Evolutionary conservation across 805 yeast species (phyloP), one percentile per base, ranked within the genome.

Genomic region (Wickerhamiella lipophila): DNA sequence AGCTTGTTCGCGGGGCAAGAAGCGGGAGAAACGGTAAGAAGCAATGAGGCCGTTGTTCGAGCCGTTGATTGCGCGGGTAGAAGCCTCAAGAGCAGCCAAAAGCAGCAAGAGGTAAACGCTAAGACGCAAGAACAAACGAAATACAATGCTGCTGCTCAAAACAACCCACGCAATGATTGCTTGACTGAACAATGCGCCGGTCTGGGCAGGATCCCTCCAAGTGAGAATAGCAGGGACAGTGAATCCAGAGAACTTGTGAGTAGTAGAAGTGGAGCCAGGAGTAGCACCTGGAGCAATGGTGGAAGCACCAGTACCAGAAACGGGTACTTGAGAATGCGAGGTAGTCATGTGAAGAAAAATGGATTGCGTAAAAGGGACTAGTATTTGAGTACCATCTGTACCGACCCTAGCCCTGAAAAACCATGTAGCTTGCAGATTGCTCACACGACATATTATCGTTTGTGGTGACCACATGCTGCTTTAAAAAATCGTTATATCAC

Each of bases 81-180:
- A 71, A 61, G 79, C 83, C 70, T 88, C 96, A 49, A 80, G 83
- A 50, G 75, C 71, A 47, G 87, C 92, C 45, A 89, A 74, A 25
- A 74, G 55, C 47, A 74, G 68, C 53, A 87, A 71, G 23, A 74
- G 77, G 53, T 78, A 65, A 63, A 78, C 77, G 49, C 77, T 67
- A 42, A 81, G 49, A 36, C 59, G 54, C 53, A 64, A 53, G 23
- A 55, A 54, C 32, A 56, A 49, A 41, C 66, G 60, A 50, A 64
- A 52, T 36, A 62, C 54, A 42, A 55, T 52, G 42, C 61, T 59
- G 53, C 55, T 56, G 38, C 60, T 53, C 46, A 63, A 49, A 29
- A 62, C 56, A 42, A 84, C 61, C 52, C 81, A 70, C 30, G 77
- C 71, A 40, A 82, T 92, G 57, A 86, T 76, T 11, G 59, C 46